Base-by-base conservation (phyloP, 2,329 filamentous ascomycete genomes). In the Fusarium paranaense region DNA sequence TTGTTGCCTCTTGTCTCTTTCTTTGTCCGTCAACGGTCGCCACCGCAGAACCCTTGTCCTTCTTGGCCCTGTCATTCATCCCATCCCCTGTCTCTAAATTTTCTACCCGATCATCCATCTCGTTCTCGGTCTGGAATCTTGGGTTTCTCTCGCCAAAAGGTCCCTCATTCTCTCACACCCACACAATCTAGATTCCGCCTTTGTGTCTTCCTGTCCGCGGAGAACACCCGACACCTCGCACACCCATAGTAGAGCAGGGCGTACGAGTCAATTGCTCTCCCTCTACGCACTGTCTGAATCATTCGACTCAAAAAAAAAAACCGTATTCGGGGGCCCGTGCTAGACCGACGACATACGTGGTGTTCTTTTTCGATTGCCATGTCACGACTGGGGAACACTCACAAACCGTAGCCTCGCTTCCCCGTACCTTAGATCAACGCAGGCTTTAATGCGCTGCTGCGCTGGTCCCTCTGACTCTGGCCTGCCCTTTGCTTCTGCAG, bases 301-400 rank as follows among this genome's bases (percentile, higher is more conserved):
- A 45, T 22, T 35, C 33, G 33, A 35, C 33, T 35, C 13, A 16
- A 6, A 6, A 35, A 35, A 35, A 27, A 27, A 27, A 27, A 27
- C 27, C 27, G 27, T 27, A 25, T 47, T 25, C 42, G 13, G 50
- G 7, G 50, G 52, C 52, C 52, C 67, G 56, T 61, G 60, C 66
- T 30, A 58, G 70, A 72, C 70, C 33, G 14, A 37, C 69, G 67
- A 67, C 70, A 70, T 74, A 77, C 75, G 75, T 77, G 73, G 75
- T 25, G 57, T n/a, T 47, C 42, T 47, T 16, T 8, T 22, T 54
- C 69, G 45, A 61, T 58, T 32, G 57, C 67, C 58, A 52, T 56
- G 56, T 58, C 56, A 60, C 27, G 13, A 13, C 18, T 10, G 18
- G 37, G 37, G 37, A 38, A 37, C 37, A 42, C 40, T 22, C 38